Evolutionary conservation across 108 stramenopile genomes (phyloP), one percentile per base, ranked within the genome.

Genomic region (Cyclotella atomus): DNA sequence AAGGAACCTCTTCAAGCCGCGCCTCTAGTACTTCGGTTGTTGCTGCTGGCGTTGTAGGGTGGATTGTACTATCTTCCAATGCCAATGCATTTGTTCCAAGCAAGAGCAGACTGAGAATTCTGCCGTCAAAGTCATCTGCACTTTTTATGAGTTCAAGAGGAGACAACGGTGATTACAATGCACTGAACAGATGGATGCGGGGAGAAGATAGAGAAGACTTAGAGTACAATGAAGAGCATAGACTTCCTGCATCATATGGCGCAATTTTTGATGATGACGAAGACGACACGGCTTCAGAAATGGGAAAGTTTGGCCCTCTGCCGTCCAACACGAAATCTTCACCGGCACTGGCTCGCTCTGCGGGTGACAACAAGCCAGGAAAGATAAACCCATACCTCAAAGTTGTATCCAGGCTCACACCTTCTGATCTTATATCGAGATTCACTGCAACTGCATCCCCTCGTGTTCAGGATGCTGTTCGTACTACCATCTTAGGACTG

Each of bases 401-500:
- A 32, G 86, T 91, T 1, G 86, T 97, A 6, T 86, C 91, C 3
- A 76, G 81, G 32, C 70, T 94, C 6, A 68, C 89, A 5, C 96
- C 96, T 0, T 85, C 87, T 1, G 94, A 97, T 9, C 73, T 94
- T 27, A 94, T 97, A 75, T 75, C 89, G 6, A 83, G 81, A 29
- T 97, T 97, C 66, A 90, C 88, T 0, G 64, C 77, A 24, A 91
- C 91, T 24, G 88, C 96, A 14, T 84, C 86, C 56, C 89, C 91
- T 6, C 83, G 90, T 9, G 96, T 95, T 0, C 96, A 98, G 68
- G 91, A 95, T 69, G 96, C 96, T 12, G 95, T 97, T 4, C 89
- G 91, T 8, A 81, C 86, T 4, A 98, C 95, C 3, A 84, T 97
- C 28, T 69, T 97, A 49, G 95, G 95, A 1, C 73, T 98, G 49